Base-by-base conservation (phyloP, 2,329 filamentous ascomycete genomes). In the Diaporthe helianthi region DNA sequence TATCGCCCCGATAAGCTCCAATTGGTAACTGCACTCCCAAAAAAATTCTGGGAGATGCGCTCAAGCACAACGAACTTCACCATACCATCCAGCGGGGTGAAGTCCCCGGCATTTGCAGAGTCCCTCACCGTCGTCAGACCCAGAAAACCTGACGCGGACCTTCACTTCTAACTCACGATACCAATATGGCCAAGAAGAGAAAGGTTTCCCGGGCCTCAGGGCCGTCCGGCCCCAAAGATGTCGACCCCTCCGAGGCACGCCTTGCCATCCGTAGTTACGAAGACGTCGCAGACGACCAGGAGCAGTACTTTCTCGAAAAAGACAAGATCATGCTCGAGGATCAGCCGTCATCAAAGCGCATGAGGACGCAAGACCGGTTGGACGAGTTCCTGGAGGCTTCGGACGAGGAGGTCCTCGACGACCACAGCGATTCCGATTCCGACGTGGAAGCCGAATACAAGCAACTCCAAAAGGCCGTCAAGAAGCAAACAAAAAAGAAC, bases 231-330 rank as follows among this genome's bases (percentile, higher is more conserved):
- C 86, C 87, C 4, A 84, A 83, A 71, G 87, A 89, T 41, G 76
- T 87, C 70, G 81, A 90, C 76, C 76, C 83, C 58, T 80, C 82
- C 38, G 89, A 90, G 72, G 87, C 90, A 44, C 88, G 89, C 65
- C 85, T 94, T 19, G 85, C 84, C 29, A 83, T 90, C 75, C 84
- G 79, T 55, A 90, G 88, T 2, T 95, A 87, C 79, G 90, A 95
- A 79, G 93, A 97, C 80, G 91, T 99, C 74, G 93, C 94, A 73
- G 91, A 98, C 78, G 97, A 94, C 1, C 93, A 97, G 79, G 96
- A 99, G 79, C 93, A 97, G 78, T 97, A 97, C 79, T 93, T 95
- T 76, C 84, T 94, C 70, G 91, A 94, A 73, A 89, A 92, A 73
- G 96, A 99, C 80, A 91, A 93, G 77, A 90, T 99, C 72, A 81